phyloP scores from a whole-genome alignment of 2,329 filamentous ascomycete genomes.

The Sphaerulina vaccinii region DNA sequence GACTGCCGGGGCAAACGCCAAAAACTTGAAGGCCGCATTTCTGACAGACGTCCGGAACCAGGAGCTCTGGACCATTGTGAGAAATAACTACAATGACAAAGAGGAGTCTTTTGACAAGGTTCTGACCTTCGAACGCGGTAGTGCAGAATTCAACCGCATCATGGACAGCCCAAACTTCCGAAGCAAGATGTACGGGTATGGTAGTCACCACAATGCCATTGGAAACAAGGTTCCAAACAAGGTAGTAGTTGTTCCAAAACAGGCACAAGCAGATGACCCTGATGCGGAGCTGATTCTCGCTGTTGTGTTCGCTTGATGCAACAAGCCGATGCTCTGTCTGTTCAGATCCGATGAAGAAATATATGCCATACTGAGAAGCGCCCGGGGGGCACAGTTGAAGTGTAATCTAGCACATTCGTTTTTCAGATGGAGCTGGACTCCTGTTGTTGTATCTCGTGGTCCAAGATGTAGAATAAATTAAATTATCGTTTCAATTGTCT shows the following conservation, averaged over 20 bases:
- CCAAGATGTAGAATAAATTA: too few relatives aligned
- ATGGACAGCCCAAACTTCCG: slow-evolving; percentile 8
- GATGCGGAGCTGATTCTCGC: not conserved
- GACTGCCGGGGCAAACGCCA: not conserved
- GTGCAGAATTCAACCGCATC: slow-evolving; percentile 7
- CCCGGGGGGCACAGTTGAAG: too few relatives aligned
- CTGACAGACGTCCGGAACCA: slow-evolving; percentile 4
- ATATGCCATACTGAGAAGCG: too few relatives aligned
- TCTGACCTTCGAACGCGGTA: slow-evolving; percentile 6
- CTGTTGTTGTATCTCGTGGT: too few relatives aligned
- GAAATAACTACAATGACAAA: slow-evolving; percentile 6
- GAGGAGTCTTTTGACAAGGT: slow-evolving; percentile 2
- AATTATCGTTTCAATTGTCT: too few relatives aligned
- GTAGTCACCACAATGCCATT: slow-evolving; percentile 6
- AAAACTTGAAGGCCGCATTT: slow-evolving; percentile 1
- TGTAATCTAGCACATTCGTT: too few relatives aligned
- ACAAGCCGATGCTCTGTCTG: too few relatives aligned
- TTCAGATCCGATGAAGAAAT: too few relatives aligned
- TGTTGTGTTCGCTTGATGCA: slow-evolving; percentile 1
- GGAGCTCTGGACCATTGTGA: slow-evolving; percentile 1
- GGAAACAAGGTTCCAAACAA: slow-evolving; percentile 4
- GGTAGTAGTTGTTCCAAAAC: slow-evolving; percentile 6
- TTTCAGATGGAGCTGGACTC: too few relatives aligned
- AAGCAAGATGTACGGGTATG: slow-evolving; percentile 7
- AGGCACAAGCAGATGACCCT: not conserved